Conservation (phyloP, 108 stramenopile genomes). For the Nitzschia sp. region DNA sequence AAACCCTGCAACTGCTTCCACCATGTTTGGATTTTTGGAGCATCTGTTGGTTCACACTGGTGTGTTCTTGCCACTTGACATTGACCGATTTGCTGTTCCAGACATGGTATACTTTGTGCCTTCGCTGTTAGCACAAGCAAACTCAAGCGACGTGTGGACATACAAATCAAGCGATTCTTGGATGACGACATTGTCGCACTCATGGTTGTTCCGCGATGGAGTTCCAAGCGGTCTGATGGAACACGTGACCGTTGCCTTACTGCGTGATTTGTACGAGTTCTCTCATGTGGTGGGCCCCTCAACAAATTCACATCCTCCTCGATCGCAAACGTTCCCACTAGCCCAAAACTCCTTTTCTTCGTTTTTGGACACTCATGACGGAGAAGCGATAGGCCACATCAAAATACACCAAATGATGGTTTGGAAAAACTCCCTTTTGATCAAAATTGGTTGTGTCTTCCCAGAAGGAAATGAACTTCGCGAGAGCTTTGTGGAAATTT, state of each 20-base stretch:
- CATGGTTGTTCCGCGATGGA: constrained; percentile 70
- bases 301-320: constrained; percentile 4
- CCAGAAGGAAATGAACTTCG: constrained; percentile 41
- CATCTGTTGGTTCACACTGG: constrained; percentile 61
- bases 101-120: constrained; percentile 72
- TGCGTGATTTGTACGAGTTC: constrained; percentile 63
- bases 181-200: constrained; percentile 35
- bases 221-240: constrained; percentile 68
- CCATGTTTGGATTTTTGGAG: constrained; percentile 72
- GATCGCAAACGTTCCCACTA: constrained; percentile 44
- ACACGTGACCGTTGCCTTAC: constrained; percentile 54
- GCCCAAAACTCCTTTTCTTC: constrained; percentile 22
- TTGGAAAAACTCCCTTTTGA: constrained; percentile 60
- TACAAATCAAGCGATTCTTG: constrained; percentile 68
- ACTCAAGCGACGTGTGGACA: constrained; percentile 65
- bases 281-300: constrained; percentile 25
- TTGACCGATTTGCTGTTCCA: constrained; percentile 38
- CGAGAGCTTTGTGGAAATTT: constrained; percentile 68
- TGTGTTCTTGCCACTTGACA: constrained; percentile 70
- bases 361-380: constrained; percentile 40
- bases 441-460: constrained; percentile 66
- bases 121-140: constrained; percentile 53
- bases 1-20: constrained; percentile 31
- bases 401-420: constrained; percentile 65
- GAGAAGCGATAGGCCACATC: constrained; percentile 44